Base-by-base conservation (phyloP, 2,329 filamentous ascomycete genomes). In the Trichophyton rubrum region DNA sequence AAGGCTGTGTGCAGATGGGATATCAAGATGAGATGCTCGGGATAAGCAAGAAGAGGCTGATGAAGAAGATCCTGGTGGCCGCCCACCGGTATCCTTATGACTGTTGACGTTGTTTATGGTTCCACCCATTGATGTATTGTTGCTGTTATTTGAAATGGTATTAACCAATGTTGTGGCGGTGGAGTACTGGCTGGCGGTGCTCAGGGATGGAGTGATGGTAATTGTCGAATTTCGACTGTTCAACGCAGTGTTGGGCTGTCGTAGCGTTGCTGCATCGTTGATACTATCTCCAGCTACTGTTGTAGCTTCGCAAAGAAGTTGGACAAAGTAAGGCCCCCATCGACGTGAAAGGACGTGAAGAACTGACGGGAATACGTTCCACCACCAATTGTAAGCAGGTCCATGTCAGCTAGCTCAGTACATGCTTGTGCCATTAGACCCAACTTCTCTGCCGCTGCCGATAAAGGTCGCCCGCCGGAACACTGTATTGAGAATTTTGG, bases 261-360 rank as follows among this genome's bases (percentile, higher is more conserved):
- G 82, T 35, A 95, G 74, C 0, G 90, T 93, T 30, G 85, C 82
- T 0, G 86, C 82, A 66, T 96, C 90, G 24, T 75, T 73, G 60
- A 84, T 83, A 1, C 86, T 88, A 59, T 88, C 85, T 61, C 86
- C 82, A 11, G 84, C 84, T 1, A 85, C 80, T 1, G 88, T 85
- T 3, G 80, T 79, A 49, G 88, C 89, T 72, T 96, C 91, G 30
- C 88, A 84, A 8, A 97, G 79, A 1, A 99, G 80, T 70, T 95
- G 89, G 60, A 96, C 90, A 74, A 99, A 97, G 71, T 95, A 96
- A 0, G 90, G 90, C 0, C 93, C 93, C 93, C 93, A 99, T 69
- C 93, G 81, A 30, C 90, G 83, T 8, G 88, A 87, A 15, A 97
- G 81, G 15, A 99, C 83, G 61, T 90, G 85, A 5, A 5, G 93